phyloP scores from a whole-genome alignment of 2,329 filamentous ascomycete genomes.

The Penicillium sp. region DNA sequence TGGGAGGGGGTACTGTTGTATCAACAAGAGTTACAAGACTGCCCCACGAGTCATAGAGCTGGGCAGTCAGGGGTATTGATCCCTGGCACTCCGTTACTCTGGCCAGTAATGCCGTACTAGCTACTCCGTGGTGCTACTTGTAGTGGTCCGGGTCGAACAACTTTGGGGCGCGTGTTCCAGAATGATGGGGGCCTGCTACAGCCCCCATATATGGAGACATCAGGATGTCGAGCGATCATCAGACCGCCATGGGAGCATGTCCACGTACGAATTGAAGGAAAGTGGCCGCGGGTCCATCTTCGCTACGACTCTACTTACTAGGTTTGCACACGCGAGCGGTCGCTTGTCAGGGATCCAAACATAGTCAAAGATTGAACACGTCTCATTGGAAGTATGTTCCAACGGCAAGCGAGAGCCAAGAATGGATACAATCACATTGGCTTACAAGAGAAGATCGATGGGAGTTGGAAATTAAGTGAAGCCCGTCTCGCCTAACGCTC shows the following conservation, averaged over 20 bases:
- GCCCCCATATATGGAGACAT: slow-evolving; percentile 3
- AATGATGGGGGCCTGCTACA: slow-evolving; percentile 9
- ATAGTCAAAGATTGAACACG: background rate
- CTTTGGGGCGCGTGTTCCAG: background rate
- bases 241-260: slow-evolving; percentile 14
- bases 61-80: background rate
- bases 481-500: slow-evolving; percentile 38
- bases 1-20: background rate
- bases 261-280: slow-evolving; percentile 7
- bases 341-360: background rate
- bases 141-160: background rate
- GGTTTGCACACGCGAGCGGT: slow-evolving; percentile 24
- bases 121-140: background rate
- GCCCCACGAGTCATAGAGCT: background rate
- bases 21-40: background rate
- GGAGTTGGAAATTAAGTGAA: slow-evolving; percentile 12
- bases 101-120: too few relatives aligned
- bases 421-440: background rate
- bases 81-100: background rate
- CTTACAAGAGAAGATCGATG: background rate
- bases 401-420: slow-evolving; percentile 2
- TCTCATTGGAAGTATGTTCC: background rate
- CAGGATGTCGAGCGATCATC: slow-evolving; percentile 1
- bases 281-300: slow-evolving; percentile 10
- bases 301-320: slow-evolving; percentile 16